Evolutionary conservation across 495 filamentous ascomycete genomes (phyloP), one percentile per base, ranked within the genome.

Genomic region (Sordaria brevicollis): DNA sequence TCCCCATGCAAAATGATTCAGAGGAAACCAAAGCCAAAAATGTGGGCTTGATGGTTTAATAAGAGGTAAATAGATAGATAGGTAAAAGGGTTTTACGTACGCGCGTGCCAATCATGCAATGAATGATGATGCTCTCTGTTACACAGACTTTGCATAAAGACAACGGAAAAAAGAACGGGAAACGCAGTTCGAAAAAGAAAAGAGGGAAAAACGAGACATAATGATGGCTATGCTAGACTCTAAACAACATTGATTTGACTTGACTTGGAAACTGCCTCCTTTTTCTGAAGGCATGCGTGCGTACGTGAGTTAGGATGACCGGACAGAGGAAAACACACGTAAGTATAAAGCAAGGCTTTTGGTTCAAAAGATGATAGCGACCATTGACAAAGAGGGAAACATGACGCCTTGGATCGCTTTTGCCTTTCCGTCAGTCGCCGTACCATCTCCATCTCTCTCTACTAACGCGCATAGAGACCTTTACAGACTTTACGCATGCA

Each of bases 281-380:
- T 69, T 69, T 69, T 70, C 35, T 39, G 68, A 21, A 62, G 66
- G 65, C 67, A 65, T 21, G n/a, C 8, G 49, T 25, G 49, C 21
- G 49, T 62, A 13, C 25, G 49, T n/a, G n/a, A n/a, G n/a, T 29
- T 31, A 17, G 25, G 49, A 31, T 62, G 6, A 62, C 49, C 21
- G 49, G 49, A 62, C 25, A 62, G 29, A n/a, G n/a, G n/a, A 13
- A 62, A 31, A 62, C 21, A 62, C 25, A 62, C 49, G n/a, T n/a
- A 31, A 15, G 17, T 31, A 13, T 29, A 25, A 62, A 21, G 49
- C 49, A 62, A 62, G 5, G 49, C 49, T 62, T 62, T 31, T 31
- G 13, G 6, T 62, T 54, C 6, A 29, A n/a, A n/a, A 25, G 25
- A 8, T 62, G 49, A 31, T 6, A 62, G 29, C 25, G 4, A 11